A percentile compares a stretch with the other conserved stretches of the same genome.
Conservation (phyloP, 2,329 filamentous ascomycete genomes). For the Dactylonectria estremocensis region DNA sequence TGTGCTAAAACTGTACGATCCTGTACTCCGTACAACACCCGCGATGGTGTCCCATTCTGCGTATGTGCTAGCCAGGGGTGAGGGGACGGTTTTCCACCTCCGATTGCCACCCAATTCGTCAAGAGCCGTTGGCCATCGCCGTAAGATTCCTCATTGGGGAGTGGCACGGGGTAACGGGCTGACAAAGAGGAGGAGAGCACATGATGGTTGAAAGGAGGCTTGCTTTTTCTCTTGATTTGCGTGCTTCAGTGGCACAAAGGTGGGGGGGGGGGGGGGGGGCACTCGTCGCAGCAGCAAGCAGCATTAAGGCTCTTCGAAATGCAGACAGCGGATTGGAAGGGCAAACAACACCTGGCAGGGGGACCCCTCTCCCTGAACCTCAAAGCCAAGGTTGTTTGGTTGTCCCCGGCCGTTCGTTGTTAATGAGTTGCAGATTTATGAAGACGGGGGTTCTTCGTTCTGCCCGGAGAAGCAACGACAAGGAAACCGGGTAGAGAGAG, state of each 20-base stretch:
- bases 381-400: background rate
- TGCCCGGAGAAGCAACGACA: background rate
- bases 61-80: background rate
- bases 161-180: conserved; percentile 4
- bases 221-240: conserved; percentile 12
- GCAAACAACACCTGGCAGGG: conserved; percentile 1
- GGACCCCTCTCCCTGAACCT: background rate
- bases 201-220: conserved; percentile 15
- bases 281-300: background rate
- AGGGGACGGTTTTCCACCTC: background rate
- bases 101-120: background rate
- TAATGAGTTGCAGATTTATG: no score
- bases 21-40: conserved; percentile 23
- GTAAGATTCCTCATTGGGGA: conserved; percentile 20
- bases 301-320: background rate
- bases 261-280: conserved; percentile 3
- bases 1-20: conserved; percentile 16
- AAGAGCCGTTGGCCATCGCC: background rate
- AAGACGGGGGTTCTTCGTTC: background rate
- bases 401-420: background rate
- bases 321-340: conserved; percentile 21
- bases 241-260: conserved; percentile 6
- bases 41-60: background rate
- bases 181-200: conserved; percentile 3
- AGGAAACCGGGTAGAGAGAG: background rate